Evolutionary conservation across 2,329 filamentous ascomycete genomes (phyloP).

Genomic region (Apiospora malaysiana): DNA sequence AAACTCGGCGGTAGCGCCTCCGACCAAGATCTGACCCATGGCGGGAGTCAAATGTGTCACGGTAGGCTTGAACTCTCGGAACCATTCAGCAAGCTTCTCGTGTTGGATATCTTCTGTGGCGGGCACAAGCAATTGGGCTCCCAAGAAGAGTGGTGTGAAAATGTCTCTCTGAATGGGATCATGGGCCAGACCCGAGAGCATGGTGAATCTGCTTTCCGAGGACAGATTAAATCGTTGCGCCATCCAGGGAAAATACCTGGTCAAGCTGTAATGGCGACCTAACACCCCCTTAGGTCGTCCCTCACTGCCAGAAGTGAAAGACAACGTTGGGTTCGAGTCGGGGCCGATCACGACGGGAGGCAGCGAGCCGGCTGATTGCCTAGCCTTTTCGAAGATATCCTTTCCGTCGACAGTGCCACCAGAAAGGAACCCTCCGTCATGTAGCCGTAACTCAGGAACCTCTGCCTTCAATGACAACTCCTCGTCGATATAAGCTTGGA

Average conservation of each 20-base stretch:
- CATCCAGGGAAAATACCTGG: slow-evolving; percentile 95
- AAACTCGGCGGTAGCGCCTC: slow-evolving; percentile 79
- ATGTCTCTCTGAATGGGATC: slow-evolving; percentile 76
- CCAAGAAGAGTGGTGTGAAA: slow-evolving; percentile 88
- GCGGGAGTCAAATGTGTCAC: slow-evolving; percentile 92
- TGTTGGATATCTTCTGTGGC: slow-evolving; percentile 84
- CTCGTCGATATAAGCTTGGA: slow-evolving; percentile 71
- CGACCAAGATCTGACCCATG: slow-evolving; percentile 95
- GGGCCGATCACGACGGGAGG: slow-evolving; percentile 82
- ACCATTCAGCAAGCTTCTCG: slow-evolving; percentile 88
- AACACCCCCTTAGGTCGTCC: slow-evolving; percentile 82
- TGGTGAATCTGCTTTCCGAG: slow-evolving; percentile 76
- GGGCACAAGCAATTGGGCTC: slow-evolving; percentile 79
- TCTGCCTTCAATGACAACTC: slow-evolving; percentile 75
- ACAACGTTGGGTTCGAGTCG: slow-evolving; percentile 79
- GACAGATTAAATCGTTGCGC: slow-evolving; percentile 78
- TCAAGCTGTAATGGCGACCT: slow-evolving; percentile 84
- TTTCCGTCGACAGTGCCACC: slow-evolving; percentile 70
- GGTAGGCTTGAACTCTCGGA: slow-evolving; percentile 74
- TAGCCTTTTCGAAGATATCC: slow-evolving; percentile 71
- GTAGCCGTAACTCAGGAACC: slow-evolving; percentile 75
- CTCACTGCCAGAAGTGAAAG: slow-evolving; percentile 77
- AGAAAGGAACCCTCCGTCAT: slow-evolving; percentile 72
- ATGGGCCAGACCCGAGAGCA: slow-evolving; percentile 85
- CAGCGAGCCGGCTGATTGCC: slow-evolving; percentile 61